Evolutionary conservation across 768 basidiomycete genomes (phyloP).

Genomic region (Panus rudis): DNA sequence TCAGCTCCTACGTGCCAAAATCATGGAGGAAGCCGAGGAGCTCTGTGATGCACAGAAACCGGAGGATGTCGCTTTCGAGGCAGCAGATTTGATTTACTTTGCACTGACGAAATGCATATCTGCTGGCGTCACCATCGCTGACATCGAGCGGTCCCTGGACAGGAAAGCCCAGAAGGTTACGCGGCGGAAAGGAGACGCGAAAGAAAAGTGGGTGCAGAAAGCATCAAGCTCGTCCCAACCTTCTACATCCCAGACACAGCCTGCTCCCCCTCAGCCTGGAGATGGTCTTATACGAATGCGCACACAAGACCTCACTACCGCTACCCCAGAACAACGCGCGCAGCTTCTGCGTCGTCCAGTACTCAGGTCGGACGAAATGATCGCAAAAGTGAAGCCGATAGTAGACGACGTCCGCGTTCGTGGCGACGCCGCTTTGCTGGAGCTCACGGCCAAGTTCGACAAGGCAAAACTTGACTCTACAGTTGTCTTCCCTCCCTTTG

Average conservation of each 20-base stretch:
- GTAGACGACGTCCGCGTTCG: conserved; percentile 77
- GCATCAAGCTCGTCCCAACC: conserved; percentile 11
- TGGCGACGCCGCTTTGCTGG: conserved; percentile 83
- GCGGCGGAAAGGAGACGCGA: conserved; percentile 86
- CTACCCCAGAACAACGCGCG: conserved; percentile 46
- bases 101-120: conserved; percentile 78
- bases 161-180: conserved; percentile 81
- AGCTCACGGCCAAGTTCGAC: conserved; percentile 92
- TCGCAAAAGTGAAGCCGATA: conserved; percentile 89
- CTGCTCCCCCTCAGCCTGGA: conserved; percentile 17
- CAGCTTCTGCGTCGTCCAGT: conserved; percentile 83
- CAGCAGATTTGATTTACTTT: conserved; percentile 94
- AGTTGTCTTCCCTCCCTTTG: conserved; percentile 74
- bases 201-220: conserved; percentile 60
- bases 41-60: conserved; percentile 75
- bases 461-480: conserved; percentile 64
- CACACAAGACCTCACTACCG: conserved; percentile 49
- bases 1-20: conserved; percentile 81
- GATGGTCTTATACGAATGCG: conserved; percentile 70
- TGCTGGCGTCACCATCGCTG: conserved; percentile 72
- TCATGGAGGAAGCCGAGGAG: conserved; percentile 98
- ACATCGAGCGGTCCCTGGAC: conserved; percentile 82
- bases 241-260: conserved; percentile 16
- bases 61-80: conserved; percentile 88
- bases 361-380: conserved; percentile 83